Conservation (phyloP, 2,329 filamentous ascomycete genomes). For the Aspergillus hiratsukae region DNA sequence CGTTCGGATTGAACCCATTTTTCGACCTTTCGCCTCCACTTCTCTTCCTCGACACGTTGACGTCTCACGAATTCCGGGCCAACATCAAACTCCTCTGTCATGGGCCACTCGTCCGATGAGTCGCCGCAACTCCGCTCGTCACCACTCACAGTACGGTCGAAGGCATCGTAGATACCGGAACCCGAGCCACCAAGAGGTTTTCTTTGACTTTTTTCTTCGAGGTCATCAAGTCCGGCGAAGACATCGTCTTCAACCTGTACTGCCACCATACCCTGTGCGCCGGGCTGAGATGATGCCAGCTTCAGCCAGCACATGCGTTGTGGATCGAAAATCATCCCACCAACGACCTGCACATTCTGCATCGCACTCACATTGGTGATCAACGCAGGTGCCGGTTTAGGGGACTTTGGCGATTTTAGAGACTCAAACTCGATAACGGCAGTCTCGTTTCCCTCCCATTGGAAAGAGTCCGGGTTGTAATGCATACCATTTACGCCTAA, state of each 20-base stretch:
- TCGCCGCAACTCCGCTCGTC: constrained; percentile 43
- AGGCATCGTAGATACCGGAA: constrained; percentile 23
- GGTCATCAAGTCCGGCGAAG: constrained; percentile 90
- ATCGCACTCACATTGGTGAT: constrained; percentile 85
- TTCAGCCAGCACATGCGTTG: constrained; percentile 98
- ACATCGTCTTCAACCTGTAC: constrained; percentile 87
- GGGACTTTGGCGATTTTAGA: constrained; percentile 39
- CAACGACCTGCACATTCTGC: constrained; percentile 86
- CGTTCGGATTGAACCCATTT: constrained; percentile 69
- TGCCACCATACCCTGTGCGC: constrained; percentile 35
- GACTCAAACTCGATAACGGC: constrained; percentile 69
- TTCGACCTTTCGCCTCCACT: constrained; percentile 84
- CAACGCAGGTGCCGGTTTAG: constrained; percentile 57
- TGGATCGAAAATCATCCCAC: constrained; percentile 98
- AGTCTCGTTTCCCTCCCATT: constrained; percentile 97
- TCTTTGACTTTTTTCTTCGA: constrained; percentile 59
- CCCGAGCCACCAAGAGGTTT: constrained; percentile 18
- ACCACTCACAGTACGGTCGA: constrained; percentile 24
- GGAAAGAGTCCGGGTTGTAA: constrained; percentile 80
- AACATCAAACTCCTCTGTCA: constrained; percentile 96
- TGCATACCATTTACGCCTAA: constrained; percentile 89
- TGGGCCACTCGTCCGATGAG: constrained; percentile 68
- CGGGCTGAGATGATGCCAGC: constrained; percentile 49
- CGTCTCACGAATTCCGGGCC: constrained; percentile 87
- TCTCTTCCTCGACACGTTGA: constrained; percentile 85